A percentile compares a stretch with the other conserved stretches of the same genome.
Conservation (phyloP, 1,139 yeast species). For the Candida pseudoviswanathii region DNA sequence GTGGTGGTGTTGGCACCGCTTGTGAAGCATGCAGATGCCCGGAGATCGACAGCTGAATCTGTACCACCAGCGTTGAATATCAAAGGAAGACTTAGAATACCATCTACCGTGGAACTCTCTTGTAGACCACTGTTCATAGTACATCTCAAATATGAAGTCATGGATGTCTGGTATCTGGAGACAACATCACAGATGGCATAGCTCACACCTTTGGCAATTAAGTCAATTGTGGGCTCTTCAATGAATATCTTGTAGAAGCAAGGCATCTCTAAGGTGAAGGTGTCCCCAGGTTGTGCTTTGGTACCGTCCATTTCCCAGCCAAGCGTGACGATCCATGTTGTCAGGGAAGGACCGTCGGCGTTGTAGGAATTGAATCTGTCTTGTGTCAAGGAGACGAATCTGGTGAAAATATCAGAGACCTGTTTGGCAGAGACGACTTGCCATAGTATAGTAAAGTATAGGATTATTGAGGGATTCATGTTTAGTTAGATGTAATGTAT, state of each 20-base stretch:
- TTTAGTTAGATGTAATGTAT: neutral
- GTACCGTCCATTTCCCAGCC: slow-evolving; percentile 24
- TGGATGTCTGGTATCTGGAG: slow-evolving; percentile 22
- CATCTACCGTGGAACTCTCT: slow-evolving; percentile 14
- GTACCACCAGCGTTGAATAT: slow-evolving; percentile 27
- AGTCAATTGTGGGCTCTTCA: slow-evolving; percentile 14
- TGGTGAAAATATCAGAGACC: slow-evolving; percentile 8
- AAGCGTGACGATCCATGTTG: slow-evolving; percentile 26
- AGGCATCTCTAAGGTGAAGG: slow-evolving; percentile 29
- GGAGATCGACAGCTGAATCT: slow-evolving; percentile 18
- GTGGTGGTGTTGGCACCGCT: slow-evolving; percentile 25
- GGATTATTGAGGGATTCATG: neutral
- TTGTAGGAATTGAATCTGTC: slow-evolving; percentile 2
- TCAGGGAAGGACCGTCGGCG: slow-evolving; percentile 9
- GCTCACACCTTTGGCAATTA: slow-evolving; percentile 17
- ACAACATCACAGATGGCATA: slow-evolving; percentile 28
- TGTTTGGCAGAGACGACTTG: neutral
- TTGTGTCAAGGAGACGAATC: slow-evolving; percentile 6
- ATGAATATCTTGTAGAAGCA: slow-evolving; percentile 29
- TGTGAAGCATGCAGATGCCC: slow-evolving; percentile 19
- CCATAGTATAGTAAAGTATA: neutral
- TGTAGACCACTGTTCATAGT: slow-evolving; percentile 17
- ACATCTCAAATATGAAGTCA: slow-evolving; percentile 27
- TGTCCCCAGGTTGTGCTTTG: slow-evolving; percentile 26
- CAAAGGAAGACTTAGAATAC: slow-evolving; percentile 25